These are phyloP conservation scores for Singerocomus rubriflavus DNA, from an alignment of 1,284 basidiomycete species.

Conservation along the genomic window DNA sequence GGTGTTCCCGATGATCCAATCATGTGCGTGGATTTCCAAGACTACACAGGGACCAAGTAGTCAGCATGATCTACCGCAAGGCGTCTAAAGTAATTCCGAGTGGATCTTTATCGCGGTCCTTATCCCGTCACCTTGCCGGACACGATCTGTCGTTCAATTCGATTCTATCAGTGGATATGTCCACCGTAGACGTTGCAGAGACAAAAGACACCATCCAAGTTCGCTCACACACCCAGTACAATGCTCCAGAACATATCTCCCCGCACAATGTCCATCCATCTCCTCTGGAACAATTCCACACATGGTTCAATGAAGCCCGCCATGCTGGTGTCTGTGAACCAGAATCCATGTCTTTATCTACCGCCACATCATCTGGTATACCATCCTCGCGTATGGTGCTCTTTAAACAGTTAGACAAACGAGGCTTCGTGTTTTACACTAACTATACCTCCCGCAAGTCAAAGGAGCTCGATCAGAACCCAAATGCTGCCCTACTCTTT, in stretches of 20 bases:
- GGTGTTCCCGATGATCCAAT: too few relatives aligned
- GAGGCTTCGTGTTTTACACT: conserved; percentile 93
- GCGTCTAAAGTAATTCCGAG: conserved; percentile 2
- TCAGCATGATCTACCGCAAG: conserved; percentile 9
- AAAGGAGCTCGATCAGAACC: conserved; percentile 72
- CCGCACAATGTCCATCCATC: conserved; percentile 55
- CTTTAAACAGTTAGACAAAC: conserved; percentile 83
- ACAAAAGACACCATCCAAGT: conserved; percentile 58
- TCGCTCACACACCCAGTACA: conserved; percentile 74
- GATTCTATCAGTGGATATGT: conserved; percentile 17
- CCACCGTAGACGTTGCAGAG: conserved; percentile 27
- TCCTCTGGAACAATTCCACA: conserved; percentile 80
- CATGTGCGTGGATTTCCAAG: too few relatives aligned
- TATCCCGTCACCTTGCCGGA: background rate
- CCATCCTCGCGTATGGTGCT: conserved; percentile 90
- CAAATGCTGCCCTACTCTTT: conserved; percentile 79
- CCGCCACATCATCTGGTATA: conserved; percentile 66
- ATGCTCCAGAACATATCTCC: conserved; percentile 58
- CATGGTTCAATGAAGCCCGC: conserved; percentile 76
- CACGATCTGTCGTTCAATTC: conserved; percentile 1
- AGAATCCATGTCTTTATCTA: conserved; percentile 85
- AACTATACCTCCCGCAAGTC: conserved; percentile 96
- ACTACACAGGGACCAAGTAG: too few relatives aligned
- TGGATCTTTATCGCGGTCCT: conserved; percentile 5
- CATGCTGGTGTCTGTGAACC: conserved; percentile 69